A percentile compares a stretch with the other conserved stretches of the same genome.
Conservation (phyloP, 495 filamentous ascomycete genomes). For the Cenococcum geophilum region DNA sequence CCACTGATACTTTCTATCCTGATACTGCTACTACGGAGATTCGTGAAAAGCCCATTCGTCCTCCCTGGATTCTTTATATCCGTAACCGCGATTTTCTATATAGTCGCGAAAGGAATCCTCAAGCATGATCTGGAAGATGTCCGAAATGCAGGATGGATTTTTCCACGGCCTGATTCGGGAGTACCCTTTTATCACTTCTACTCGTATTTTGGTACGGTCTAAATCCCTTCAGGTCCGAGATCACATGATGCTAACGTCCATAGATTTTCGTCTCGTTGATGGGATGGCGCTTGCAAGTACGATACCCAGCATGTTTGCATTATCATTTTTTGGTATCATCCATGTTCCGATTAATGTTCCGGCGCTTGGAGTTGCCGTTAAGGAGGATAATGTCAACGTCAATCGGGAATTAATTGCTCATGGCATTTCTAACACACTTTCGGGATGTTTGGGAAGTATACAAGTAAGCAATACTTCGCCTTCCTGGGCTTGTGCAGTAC, state of each 20-base stretch:
- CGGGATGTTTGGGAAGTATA: constrained; percentile 79
- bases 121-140: constrained; percentile 56
- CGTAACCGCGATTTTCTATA: constrained; percentile 77
- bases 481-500: background rate
- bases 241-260: constrained; percentile 13
- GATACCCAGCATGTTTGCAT: constrained; percentile 89
- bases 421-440: constrained; percentile 85
- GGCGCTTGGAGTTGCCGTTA: constrained; percentile 77
- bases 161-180: constrained; percentile 70
- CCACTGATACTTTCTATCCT: constrained; percentile 70
- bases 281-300: constrained; percentile 75
- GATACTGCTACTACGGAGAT: constrained; percentile 67
- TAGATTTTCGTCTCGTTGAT: constrained; percentile 67
- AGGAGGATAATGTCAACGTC: constrained; percentile 84
- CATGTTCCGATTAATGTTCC: constrained; percentile 98
- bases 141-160: constrained; percentile 77
- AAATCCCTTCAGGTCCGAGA: background rate
- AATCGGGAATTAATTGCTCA: constrained; percentile 90
- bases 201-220: constrained; percentile 72
- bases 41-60: constrained; percentile 70
- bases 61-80: constrained; percentile 80
- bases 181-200: constrained; percentile 98
- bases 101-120: constrained; percentile 61
- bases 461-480: constrained; percentile 48
- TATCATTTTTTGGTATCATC: constrained; percentile 94